A percentile compares a stretch with the other conserved stretches of the same genome.
phyloP scores from a whole-genome alignment of 2,329 filamentous ascomycete species.

The Sporothrix luriei region DNA sequence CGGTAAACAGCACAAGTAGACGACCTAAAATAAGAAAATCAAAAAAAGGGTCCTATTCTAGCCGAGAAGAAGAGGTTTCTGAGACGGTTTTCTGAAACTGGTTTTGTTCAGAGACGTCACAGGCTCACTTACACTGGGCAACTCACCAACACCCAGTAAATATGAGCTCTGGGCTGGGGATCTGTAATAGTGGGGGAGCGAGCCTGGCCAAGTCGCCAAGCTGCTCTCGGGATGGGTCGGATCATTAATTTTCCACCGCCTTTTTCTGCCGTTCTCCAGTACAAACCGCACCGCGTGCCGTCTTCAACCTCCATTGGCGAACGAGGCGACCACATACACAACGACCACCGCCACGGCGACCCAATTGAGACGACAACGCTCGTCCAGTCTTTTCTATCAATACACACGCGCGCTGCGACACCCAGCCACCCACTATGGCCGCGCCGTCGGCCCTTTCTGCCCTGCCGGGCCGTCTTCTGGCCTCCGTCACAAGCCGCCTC shows the following conservation, averaged over 20 bases:
- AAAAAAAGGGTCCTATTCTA: too few relatives aligned
- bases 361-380: not conserved
- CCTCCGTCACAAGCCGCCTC: constrained; percentile 27
- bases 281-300: not conserved
- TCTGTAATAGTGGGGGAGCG: not conserved
- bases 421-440: constrained; percentile 8
- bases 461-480: constrained; percentile 28
- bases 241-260: constrained; percentile 29
- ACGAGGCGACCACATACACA: not conserved
- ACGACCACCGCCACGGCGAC: not conserved
- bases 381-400: too few relatives aligned
- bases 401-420: not conserved
- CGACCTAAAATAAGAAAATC: too few relatives aligned
- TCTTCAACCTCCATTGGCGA: not conserved
- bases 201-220: not conserved
- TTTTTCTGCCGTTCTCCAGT: constrained; percentile 23
- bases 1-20: too few relatives aligned
- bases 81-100: too few relatives aligned
- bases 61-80: too few relatives aligned
- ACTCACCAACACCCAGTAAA: too few relatives aligned
- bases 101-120: too few relatives aligned
- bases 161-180: too few relatives aligned
- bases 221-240: constrained; percentile 26
- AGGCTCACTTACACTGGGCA: too few relatives aligned
- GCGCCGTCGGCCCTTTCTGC: not conserved